phyloP scores from a whole-genome alignment of 208 protist species.

The Leishmania tarentolae region DNA sequence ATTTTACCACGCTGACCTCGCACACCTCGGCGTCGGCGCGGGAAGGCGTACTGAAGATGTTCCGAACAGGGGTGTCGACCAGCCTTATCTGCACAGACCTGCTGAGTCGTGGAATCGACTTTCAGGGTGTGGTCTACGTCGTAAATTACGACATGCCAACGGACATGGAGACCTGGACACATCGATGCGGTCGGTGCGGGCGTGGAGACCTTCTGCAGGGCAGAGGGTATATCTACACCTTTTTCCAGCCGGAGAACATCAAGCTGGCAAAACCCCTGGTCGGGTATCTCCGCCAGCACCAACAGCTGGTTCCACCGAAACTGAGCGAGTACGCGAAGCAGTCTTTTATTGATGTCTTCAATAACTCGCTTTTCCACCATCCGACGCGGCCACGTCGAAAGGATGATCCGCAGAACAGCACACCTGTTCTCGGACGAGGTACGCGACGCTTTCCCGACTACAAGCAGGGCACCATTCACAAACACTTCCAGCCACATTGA shows the following conservation, averaged over 20 bases:
- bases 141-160: slow-evolving; percentile 97
- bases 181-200: slow-evolving; percentile 96
- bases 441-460: slow-evolving; percentile 77
- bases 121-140: slow-evolving; percentile 97
- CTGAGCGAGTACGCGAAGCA: slow-evolving; percentile 83
- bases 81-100: slow-evolving; percentile 98
- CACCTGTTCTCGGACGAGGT: slow-evolving; percentile 58
- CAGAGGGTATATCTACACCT: slow-evolving; percentile 75
- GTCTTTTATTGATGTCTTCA: slow-evolving; percentile 79
- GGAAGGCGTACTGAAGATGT: slow-evolving; percentile 87
- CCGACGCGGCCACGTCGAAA: slow-evolving; percentile 69
- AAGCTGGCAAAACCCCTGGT: slow-evolving; percentile 83
- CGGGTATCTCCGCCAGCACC: slow-evolving; percentile 65
- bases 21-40: slow-evolving; percentile 58
- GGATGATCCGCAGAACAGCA: slow-evolving; percentile 68
- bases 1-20: slow-evolving; percentile 70
- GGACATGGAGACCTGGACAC: slow-evolving; percentile 96
- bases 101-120: slow-evolving; percentile 97
- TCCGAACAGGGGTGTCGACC: slow-evolving; percentile 88
- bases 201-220: slow-evolving; percentile 58
- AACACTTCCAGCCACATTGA: slow-evolving; percentile 71
- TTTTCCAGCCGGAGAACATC: slow-evolving; percentile 88
- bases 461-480: slow-evolving; percentile 60
- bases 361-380: slow-evolving; percentile 76
- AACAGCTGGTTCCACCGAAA: slow-evolving; percentile 81